Base-by-base conservation (phyloP, 2,329 filamentous ascomycete genomes). In the Metarhizium anisopliae region DNA sequence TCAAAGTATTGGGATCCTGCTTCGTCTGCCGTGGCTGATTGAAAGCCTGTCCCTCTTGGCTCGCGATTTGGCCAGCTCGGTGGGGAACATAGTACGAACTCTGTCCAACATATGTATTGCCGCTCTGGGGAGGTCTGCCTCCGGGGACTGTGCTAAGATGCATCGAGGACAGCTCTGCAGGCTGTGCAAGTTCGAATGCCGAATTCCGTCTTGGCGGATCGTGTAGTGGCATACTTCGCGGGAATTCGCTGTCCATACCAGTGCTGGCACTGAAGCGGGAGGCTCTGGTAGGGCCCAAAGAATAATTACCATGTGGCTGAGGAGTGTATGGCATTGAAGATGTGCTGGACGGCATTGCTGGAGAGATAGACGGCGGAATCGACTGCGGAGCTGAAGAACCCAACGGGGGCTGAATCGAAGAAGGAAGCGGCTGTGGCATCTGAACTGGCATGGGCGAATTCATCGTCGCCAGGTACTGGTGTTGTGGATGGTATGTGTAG, bases 141-240 rank as follows among this genome's bases (percentile, higher is more conserved):
- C 63, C 62, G 4, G 55, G 35, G 16, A 59, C 52, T 3, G 56
- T 40, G 14, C 53, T 52, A 16, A 62, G 52, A 16, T 58, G 14
- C 45, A 62, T 50, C 11, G 42, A 38, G 10, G 57, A 47, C 51
- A 64, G 50, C n/a, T 60, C 61, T 10, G 61, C 47, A 14, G 58
- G 38, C n/a, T 58, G 57, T 3, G 56, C 10, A 13, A 54, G 50
- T 6, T 65, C 63, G 30, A 62, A 63, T 6, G 58, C 52, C 30
- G 63, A 64, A 42, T 59, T 58, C 16, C 61, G 59, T 54, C 60
- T 51, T 10, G 59, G 56, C 11, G 59, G 13, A 43, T 58, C 57
- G 7, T 63, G 51, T n/a, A 58, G 50, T 5, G 62, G 61, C 63
- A 65, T 64, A 20, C 64, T 60, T 50, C 63, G 60, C 10, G 63